A percentile compares a stretch with the other conserved stretches of the same genome.
Evolutionary conservation across 352 stramenopile genomes (phyloP).

Genomic region (Globisporangium emineosum): DNA sequence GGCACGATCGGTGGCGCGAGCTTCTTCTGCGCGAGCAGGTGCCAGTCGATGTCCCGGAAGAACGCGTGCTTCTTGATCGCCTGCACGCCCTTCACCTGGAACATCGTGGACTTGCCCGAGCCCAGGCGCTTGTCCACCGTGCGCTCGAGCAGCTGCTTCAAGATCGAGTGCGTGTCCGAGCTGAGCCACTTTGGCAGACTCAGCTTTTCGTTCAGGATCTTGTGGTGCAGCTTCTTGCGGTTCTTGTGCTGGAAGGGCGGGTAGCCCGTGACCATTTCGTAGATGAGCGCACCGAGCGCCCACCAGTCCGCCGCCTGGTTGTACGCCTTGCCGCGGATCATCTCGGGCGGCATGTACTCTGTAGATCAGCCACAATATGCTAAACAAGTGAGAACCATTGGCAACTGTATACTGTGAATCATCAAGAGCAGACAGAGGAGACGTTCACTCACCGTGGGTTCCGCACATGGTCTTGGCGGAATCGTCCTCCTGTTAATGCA

Average conservation of each 20-base stretch:
- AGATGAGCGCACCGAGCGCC: constrained; percentile 79
- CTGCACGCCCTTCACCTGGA: constrained; percentile 95
- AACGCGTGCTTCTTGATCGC: constrained; percentile 96
- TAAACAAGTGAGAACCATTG: constrained; percentile 4
- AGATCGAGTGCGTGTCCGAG: constrained; percentile 89
- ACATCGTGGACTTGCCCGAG: constrained; percentile 95
- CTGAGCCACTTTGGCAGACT: constrained; percentile 79
- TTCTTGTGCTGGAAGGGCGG: constrained; percentile 82
- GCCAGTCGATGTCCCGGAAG: constrained; percentile 94
- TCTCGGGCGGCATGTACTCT: constrained; percentile 88
- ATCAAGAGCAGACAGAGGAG: no score
- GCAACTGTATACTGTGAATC: constrained; percentile 1
- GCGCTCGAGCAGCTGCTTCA: constrained; percentile 96
- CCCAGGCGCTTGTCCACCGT: constrained; percentile 95
- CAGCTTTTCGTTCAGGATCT: constrained; percentile 86
- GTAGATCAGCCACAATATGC: no score
- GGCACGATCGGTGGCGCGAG: constrained; percentile 88
- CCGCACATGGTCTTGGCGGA: constrained; percentile 82
- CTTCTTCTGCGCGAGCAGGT: constrained; percentile 89
- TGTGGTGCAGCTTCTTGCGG: constrained; percentile 84
- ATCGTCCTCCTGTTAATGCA: constrained; percentile 48
- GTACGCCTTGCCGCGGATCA: constrained; percentile 83
- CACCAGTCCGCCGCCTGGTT: constrained; percentile 88
- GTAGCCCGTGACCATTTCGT: constrained; percentile 86
- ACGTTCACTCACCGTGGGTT: constrained; percentile 54